Percentiles rank a stretch among this genome's conserved stretches.
These are phyloP conservation scores for Nakazawaea anatomiae DNA, from an alignment of 805 yeast species.

Conservation along the genomic window DNA sequence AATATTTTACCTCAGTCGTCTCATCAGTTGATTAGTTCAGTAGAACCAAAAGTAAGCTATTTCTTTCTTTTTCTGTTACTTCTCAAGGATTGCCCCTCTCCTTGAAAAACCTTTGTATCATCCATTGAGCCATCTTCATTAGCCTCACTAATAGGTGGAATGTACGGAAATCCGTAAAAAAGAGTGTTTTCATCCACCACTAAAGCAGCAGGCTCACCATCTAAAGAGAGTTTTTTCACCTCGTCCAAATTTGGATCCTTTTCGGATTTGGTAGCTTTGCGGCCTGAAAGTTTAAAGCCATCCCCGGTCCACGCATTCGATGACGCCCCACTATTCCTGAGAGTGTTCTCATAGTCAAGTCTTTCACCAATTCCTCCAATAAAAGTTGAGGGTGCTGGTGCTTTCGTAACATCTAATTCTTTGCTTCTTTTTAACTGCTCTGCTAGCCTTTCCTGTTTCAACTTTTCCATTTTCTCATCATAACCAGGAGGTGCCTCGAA, in stretches of 20 bases:
- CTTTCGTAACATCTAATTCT: conserved; percentile 34
- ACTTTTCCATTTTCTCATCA: conserved; percentile 38
- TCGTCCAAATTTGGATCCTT: conserved; percentile 22
- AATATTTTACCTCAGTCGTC: too few species aligned
- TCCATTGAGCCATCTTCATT: conserved; percentile 25
- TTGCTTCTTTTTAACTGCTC: conserved; percentile 18
- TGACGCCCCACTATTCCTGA: conserved; percentile 30
- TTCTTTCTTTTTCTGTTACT: conserved; percentile 35
- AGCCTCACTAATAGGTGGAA: conserved; percentile 36
- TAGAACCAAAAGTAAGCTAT: background rate
- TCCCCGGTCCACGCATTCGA: conserved; percentile 42
- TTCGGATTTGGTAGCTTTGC: conserved; percentile 25
- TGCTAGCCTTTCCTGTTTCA: conserved; percentile 16
- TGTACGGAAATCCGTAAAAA: conserved; percentile 88
- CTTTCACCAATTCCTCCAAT: conserved; percentile 42
- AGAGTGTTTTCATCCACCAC: conserved; percentile 77
- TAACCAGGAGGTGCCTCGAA: conserved; percentile 99
- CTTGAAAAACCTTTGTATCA: conserved; percentile 34
- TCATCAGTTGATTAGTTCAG: too few species aligned
- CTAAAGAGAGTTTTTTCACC: conserved; percentile 40
- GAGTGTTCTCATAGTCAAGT: conserved; percentile 58
- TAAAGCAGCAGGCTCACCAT: conserved; percentile 68
- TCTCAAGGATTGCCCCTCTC: conserved; percentile 74
- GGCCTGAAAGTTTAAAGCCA: conserved; percentile 75
- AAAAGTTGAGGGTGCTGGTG: conserved; percentile 26